Conservation (phyloP, 305 asterid species). For the Fraxinus floribunda region DNA sequence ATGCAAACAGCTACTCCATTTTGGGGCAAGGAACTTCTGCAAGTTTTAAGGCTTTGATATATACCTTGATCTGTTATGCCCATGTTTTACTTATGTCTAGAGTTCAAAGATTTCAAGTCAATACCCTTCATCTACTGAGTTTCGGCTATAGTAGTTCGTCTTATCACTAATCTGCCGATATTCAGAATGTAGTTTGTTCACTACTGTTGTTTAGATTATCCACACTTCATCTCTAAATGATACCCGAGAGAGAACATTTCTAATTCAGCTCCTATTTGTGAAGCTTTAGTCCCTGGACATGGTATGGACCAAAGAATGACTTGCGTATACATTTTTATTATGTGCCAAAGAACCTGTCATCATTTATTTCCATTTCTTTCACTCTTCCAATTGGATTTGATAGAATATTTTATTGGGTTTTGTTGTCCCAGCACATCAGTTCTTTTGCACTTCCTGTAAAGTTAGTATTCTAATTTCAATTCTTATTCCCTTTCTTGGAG, state of each 20-base stretch:
- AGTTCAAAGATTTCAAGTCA: not conserved
- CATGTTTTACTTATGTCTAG: constrained; percentile 5
- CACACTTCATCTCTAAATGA: constrained; percentile 3
- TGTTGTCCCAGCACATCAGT: not conserved
- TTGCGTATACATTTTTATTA: not conserved
- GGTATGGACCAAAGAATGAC: not conserved
- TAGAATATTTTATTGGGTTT: not conserved
- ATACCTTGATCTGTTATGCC: not conserved
- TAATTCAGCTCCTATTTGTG: constrained; percentile 14
- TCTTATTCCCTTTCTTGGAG: not conserved
- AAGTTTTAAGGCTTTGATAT: constrained; percentile 9
- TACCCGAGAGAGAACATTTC: not conserved
- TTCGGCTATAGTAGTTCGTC: not conserved
- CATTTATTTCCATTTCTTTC: not conserved
- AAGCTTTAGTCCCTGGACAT: not conserved
- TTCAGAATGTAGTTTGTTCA: constrained; percentile 1
- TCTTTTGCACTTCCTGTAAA: not conserved
- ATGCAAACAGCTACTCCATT: not conserved
- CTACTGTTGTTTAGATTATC: not conserved
- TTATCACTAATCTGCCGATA: not conserved
- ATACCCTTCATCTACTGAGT: not conserved
- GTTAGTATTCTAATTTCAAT: not conserved
- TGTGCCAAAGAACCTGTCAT: not conserved
- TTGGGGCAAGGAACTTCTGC: not conserved
- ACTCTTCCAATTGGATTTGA: not conserved